Evolutionary conservation across 2,329 filamentous ascomycete genomes (phyloP), one percentile per base, ranked within the genome.

Genomic region (Venturia aucupariae): DNA sequence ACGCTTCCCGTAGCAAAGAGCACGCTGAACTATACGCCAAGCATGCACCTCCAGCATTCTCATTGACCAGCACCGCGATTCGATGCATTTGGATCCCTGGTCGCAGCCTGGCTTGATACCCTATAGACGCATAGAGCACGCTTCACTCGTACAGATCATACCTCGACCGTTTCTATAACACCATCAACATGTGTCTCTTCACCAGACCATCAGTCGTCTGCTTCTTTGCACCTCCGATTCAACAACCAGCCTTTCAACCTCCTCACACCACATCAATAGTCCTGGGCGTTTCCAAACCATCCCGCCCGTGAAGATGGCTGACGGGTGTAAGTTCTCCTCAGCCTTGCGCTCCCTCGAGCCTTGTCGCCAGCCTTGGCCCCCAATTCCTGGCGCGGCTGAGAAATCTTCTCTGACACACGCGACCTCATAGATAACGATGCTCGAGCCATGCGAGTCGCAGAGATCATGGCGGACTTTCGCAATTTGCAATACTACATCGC

Each of bases 381-480:
- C 38, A 41, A 27, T 42, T 22, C 7, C 35, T 10, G 17, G 2
- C n/a, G 2, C 27, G n/a, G 38, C 38, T 24, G 30, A 22, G 11
- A 15, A 41, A 15, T 8, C 27, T 22, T 6, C 13, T 17, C 35
- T 60, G 38, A 60, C 59, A 24, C n/a, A 41, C 6, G 13, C 44
- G 32, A 48, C 3, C 60, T 51, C 48, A n/a, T 35, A 62, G 64
- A 48, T 69, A 87, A 87, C 71, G 80, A 86, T 71, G 83, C 83
- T 65, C 82, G 85, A 70, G 84, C 85, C 61, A 77, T 87, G 72
- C 81, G 85, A 68, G 76, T 87, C 68, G 78, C 83, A 59, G 85
- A 87, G 73, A 80, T 87, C 71, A 84, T 87, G 76, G 81, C 81
- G 67, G 85, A 87, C 75, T 87, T 84, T 71, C 82, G 84, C 63